Conservation (phyloP, 2,329 filamentous ascomycete species). For the Epichloe sp. region DNA sequence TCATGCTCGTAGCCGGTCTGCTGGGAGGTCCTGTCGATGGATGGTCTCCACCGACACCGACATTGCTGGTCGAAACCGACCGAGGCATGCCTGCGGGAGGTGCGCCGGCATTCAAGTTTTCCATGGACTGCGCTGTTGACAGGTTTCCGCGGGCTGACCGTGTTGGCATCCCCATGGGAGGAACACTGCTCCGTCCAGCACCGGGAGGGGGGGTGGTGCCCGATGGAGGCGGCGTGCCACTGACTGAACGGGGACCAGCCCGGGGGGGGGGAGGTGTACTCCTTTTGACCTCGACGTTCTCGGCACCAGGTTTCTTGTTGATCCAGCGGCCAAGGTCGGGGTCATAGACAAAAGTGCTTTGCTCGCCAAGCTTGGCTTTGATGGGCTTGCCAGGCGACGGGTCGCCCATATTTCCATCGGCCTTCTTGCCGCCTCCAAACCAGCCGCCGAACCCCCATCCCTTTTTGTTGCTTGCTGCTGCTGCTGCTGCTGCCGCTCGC, state of each 20-base stretch:
- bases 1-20: slow-evolving; percentile 68
- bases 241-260: slow-evolving; percentile 39
- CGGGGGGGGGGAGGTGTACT: slow-evolving; percentile 65
- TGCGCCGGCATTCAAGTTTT: slow-evolving; percentile 22
- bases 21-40: slow-evolving; percentile 41
- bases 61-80: slow-evolving; percentile 33
- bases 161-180: slow-evolving; percentile 18
- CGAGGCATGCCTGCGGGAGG: slow-evolving; percentile 30
- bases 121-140: slow-evolving; percentile 2
- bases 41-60: slow-evolving; percentile 18
- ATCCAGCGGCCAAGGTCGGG: slow-evolving; percentile 96
- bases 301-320: slow-evolving; percentile 77
- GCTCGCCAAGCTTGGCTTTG: slow-evolving; percentile 84
- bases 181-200: slow-evolving; percentile 17
- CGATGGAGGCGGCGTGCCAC: slow-evolving; percentile 37
- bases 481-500: slow-evolving; percentile 35
- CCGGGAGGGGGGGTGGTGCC: slow-evolving; percentile 23
- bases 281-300: slow-evolving; percentile 45
- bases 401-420: slow-evolving; percentile 22
- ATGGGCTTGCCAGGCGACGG: slow-evolving; percentile 53
- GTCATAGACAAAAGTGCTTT: slow-evolving; percentile 87
- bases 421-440: slow-evolving; percentile 63
- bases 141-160: slow-evolving; percentile 1
- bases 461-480: slow-evolving; percentile 37
- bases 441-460: slow-evolving; percentile 77